These are phyloP conservation scores for Oldenlandia corymbosa DNA, from an alignment of 257 asterid species.

Conservation along the genomic window DNA sequence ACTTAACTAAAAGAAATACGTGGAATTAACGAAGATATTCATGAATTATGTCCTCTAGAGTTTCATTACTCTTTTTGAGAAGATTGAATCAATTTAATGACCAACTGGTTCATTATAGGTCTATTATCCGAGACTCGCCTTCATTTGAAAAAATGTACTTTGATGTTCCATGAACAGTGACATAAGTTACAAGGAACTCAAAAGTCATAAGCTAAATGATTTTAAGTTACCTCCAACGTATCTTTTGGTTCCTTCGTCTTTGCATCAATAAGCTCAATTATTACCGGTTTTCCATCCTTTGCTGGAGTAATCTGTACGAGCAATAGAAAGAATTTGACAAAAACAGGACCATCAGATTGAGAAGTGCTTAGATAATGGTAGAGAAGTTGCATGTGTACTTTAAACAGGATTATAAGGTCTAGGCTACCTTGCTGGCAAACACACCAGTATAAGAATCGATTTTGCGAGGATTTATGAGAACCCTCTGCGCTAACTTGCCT, in stretches of 20 bases:
- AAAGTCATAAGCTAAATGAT: not conserved
- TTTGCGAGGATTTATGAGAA: slow-evolving; percentile 82
- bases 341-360: not conserved
- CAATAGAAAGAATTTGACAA: slow-evolving; percentile 7
- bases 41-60: not conserved
- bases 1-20: not conserved
- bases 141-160: not conserved
- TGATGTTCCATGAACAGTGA: not conserved
- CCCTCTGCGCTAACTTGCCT: slow-evolving; percentile 85
- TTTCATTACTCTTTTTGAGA: not conserved
- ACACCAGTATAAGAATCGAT: slow-evolving; percentile 83
- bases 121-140: not conserved
- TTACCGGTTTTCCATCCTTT: slow-evolving; percentile 93
- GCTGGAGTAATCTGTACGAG: slow-evolving; percentile 80
- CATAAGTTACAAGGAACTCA: not conserved
- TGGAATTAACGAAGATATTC: not conserved
- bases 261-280: slow-evolving; percentile 93
- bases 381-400: too few species aligned
- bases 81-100: slow-evolving; percentile 6
- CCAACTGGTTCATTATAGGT: not conserved
- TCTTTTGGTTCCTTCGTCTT: slow-evolving; percentile 93
- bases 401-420: not conserved
- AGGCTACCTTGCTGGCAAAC: slow-evolving; percentile 86
- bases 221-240: slow-evolving; percentile 59
- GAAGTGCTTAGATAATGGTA: not conserved